Evolutionary conservation across 75 land plant species (phyloP), one percentile per base, ranked within the genome.

Genomic region (Larix kaempferi): DNA sequence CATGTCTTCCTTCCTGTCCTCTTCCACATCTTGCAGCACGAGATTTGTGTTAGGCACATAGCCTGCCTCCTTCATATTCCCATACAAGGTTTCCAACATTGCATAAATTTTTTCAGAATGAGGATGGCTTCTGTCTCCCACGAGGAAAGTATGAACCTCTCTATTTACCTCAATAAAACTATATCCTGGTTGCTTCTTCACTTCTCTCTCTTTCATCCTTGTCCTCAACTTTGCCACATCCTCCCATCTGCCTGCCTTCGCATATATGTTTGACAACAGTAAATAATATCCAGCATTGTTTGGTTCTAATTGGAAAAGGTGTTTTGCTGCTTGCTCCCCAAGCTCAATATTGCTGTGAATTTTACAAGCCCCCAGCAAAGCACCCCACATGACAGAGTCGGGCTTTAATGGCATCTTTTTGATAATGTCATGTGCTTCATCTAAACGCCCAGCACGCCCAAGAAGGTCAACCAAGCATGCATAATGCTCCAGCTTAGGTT

Each of bases 351-450:
- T 69, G 35, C 16, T 14, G 35, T 69, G 41, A 39, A 37, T 69
- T 69, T 29, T 84, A 75, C 86, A 83, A 0, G 88, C 84, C 39
- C 80, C 77, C 39, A 90, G 89, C 57, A 87, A 90, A 72, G 76
- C 62, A 7, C 88, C 82, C 92, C 92, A 90, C 37, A 90, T 75
- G 16, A 78, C 25, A 8, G 84, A 80, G 74, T 82, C 78, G 19
- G 89, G 88, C 2, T 79, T 77, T 22, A 83, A 79, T 21, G 89
- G 89, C 89, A 90, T 90, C 22, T 75, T 63, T 13, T 74, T 29
- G 37, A 90, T 85, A 6, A 90, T 16, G 59, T 78, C 16, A 60
- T 83, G 84, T 14, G 92, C 89, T 59, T 90, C 89, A 35, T 86
- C 79, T 4, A 84, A 23, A 60, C 66, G 77, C 33, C 89, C 86